Conservation (phyloP, 2,329 filamentous ascomycete genomes). For the Microsporum ferrugineum region DNA sequence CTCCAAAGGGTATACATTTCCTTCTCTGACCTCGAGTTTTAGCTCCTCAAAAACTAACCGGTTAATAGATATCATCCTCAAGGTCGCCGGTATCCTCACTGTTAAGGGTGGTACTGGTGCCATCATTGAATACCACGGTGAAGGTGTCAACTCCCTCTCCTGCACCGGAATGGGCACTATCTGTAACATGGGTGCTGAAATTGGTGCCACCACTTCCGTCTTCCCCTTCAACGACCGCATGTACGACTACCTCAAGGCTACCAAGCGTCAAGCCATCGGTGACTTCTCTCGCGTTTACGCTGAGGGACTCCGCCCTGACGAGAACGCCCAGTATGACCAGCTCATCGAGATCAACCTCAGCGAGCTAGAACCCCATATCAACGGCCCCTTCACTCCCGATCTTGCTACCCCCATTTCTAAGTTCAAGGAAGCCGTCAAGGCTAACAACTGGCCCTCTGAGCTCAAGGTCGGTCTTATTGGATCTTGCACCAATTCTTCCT, state of each 20-base stretch:
- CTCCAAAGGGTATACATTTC: constrained; percentile 62
- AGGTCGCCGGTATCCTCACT: constrained; percentile 91
- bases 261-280: constrained; percentile 81
- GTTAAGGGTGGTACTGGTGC: constrained; percentile 96
- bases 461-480: constrained; percentile 95
- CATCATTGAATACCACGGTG: constrained; percentile 50
- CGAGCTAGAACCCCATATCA: constrained; percentile 94
- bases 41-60: constrained; percentile 8
- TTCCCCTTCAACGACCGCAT: constrained; percentile 98
- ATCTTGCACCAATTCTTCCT: constrained; percentile 90
- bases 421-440: constrained; percentile 87
- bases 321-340: constrained; percentile 90
- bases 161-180: constrained; percentile 84
- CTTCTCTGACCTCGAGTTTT: neutral
- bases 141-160: constrained; percentile 62
- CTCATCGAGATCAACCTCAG: constrained; percentile 91
- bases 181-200: constrained; percentile 56
- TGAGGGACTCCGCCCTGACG: constrained; percentile 72
- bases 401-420: constrained; percentile 95
- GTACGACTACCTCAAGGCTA: constrained; percentile 89
- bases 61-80: constrained; percentile 74
- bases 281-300: constrained; percentile 80
- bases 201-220: constrained; percentile 69
- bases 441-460: constrained; percentile 91
- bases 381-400: constrained; percentile 97